Conservation (phyloP, 1,139 yeast genomes). For the Insectozyma bohioensis region DNA sequence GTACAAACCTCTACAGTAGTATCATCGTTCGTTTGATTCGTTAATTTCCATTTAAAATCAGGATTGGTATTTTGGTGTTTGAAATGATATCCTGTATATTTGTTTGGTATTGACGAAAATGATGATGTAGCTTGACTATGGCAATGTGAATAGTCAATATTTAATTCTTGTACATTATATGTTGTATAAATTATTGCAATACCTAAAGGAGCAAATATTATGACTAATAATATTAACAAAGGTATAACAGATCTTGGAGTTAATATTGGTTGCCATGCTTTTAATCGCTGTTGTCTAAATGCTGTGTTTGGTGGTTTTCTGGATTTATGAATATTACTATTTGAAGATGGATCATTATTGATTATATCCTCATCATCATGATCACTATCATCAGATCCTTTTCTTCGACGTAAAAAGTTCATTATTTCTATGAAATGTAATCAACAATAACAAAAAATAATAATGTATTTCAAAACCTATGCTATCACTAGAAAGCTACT, state of each 20-base stretch:
- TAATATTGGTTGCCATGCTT: constrained; percentile 82
- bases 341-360: constrained; percentile 20
- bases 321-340: constrained; percentile 40
- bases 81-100: constrained; percentile 56
- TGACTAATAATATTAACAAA: constrained; percentile 55
- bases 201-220: constrained; percentile 76
- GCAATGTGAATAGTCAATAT: constrained; percentile 63
- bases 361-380: constrained; percentile 20
- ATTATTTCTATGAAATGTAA: too few species aligned
- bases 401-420: constrained; percentile 43
- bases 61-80: constrained; percentile 38
- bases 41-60: constrained; percentile 56
- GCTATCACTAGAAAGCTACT: not conserved
- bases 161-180: constrained; percentile 57
- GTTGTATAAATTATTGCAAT: constrained; percentile 62
- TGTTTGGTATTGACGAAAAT: constrained; percentile 49
- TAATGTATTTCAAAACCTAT: too few species aligned
- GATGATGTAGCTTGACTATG: constrained; percentile 33
- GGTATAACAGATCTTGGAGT: constrained; percentile 79
- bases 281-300: constrained; percentile 68
- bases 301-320: constrained; percentile 78
- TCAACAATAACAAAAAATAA: too few species aligned
- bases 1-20: constrained; percentile 48
- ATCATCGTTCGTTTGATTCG: constrained; percentile 21
- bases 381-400: constrained; percentile 25